Percentiles rank a stretch among this genome's conserved stretches.
These are phyloP conservation scores for Dunaliella primolecta DNA, from an alignment of 139 green algal genomes.

Conservation along the genomic window DNA sequence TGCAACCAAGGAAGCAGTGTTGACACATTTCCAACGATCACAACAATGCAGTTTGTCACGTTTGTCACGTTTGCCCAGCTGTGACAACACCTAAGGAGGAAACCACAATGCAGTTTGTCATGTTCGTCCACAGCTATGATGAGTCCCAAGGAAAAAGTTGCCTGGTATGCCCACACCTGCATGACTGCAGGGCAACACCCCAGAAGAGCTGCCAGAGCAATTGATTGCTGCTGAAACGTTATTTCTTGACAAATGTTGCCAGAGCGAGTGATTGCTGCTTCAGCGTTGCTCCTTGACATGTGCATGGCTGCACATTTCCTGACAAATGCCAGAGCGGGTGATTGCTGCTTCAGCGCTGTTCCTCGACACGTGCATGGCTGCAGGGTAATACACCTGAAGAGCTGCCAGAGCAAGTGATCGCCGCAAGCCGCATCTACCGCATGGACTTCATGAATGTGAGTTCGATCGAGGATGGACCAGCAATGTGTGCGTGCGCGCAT, in stretches of 20 bases:
- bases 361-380: neutral
- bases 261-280: too few relatives aligned
- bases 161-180: too few relatives aligned
- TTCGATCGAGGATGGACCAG: too few relatives aligned
- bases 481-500: too few relatives aligned
- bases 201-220: constrained; percentile 83
- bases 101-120: too few relatives aligned
- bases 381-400: constrained; percentile 75
- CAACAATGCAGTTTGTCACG: neutral
- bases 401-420: constrained; percentile 80
- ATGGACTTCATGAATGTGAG: constrained; percentile 44
- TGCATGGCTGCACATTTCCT: too few relatives aligned
- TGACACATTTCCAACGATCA: neutral
- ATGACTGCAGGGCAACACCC: constrained; percentile 53
- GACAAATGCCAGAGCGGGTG: too few relatives aligned
- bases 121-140: neutral
- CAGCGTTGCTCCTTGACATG: too few relatives aligned
- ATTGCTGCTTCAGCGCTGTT: too few relatives aligned
- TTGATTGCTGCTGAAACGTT: constrained; percentile 64
- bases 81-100: too few relatives aligned
- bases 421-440: constrained; percentile 46
- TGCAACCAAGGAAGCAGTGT: neutral
- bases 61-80: neutral
- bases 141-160: neutral
- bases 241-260: too few relatives aligned